These are phyloP conservation scores for Nannochloropsis salina DNA, from an alignment of 108 stramenopile genomes.

Conservation along the genomic window DNA sequence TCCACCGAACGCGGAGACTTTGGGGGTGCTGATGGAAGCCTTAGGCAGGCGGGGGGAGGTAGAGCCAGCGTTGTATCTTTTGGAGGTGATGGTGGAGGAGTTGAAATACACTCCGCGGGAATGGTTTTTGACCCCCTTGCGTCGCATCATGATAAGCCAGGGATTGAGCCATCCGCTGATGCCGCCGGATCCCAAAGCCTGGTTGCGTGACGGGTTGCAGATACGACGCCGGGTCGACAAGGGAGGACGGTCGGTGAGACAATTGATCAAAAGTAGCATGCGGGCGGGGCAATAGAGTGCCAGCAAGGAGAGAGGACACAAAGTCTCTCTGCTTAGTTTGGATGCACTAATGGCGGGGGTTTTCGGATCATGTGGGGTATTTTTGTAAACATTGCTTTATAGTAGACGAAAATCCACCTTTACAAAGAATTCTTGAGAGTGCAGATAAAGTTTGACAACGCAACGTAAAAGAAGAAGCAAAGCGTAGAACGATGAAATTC, in stretches of 20 bases:
- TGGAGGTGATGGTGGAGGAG: not conserved
- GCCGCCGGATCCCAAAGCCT: not conserved
- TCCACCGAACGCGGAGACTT: not conserved
- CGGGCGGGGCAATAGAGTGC: not conserved
- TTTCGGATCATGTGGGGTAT: too few species aligned
- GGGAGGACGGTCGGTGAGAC: not conserved
- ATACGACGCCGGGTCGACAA: not conserved
- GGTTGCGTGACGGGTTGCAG: not conserved
- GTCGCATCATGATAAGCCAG: not conserved
- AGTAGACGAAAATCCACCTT: too few species aligned
- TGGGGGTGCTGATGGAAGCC: not conserved
- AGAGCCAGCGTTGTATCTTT: not conserved
- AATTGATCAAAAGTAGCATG: slow-evolving; percentile 14
- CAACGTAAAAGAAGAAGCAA: too few species aligned
- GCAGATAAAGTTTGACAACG: too few species aligned
- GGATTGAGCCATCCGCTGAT: not conserved
- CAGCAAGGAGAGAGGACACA: not conserved
- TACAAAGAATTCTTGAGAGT: too few species aligned
- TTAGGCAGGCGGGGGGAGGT: slow-evolving; percentile 4
- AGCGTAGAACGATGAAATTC: too few species aligned
- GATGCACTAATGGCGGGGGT: too few species aligned
- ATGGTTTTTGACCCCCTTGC: not conserved
- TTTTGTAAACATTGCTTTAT: too few species aligned
- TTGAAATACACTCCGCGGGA: not conserved
- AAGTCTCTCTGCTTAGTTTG: too few species aligned